A percentile compares a stretch with the other conserved stretches of the same genome.
Evolutionary conservation across 805 yeast genomes (phyloP).

Genomic region (Torulaspora maleeae): DNA sequence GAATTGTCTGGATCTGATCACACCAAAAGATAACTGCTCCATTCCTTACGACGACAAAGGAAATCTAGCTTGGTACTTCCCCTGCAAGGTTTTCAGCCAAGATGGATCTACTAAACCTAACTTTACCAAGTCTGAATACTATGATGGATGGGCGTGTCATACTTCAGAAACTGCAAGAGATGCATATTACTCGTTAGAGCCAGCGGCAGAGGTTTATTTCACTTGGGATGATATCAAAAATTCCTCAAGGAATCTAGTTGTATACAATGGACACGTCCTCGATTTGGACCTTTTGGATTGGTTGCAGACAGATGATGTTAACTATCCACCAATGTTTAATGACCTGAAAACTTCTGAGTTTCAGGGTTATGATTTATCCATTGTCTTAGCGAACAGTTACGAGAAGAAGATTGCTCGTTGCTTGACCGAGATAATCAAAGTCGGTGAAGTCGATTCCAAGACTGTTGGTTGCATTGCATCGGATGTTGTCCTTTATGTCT

Average conservation of each 20-base stretch:
- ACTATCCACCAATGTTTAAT: constrained; percentile 69
- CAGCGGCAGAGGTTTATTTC: constrained; percentile 72
- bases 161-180: constrained; percentile 66
- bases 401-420: constrained; percentile 76
- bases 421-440: constrained; percentile 76
- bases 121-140: constrained; percentile 50
- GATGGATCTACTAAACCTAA: constrained; percentile 72
- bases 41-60: constrained; percentile 64
- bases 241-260: constrained; percentile 70
- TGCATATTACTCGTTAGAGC: constrained; percentile 55
- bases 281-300: constrained; percentile 75
- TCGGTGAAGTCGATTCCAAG: constrained; percentile 83
- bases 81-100: constrained; percentile 66
- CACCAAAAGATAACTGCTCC: constrained; percentile 59
- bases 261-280: constrained; percentile 82
- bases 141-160: constrained; percentile 89
- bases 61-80: constrained; percentile 91
- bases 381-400: constrained; percentile 58
- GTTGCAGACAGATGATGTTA: constrained; percentile 63
- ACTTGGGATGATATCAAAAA: constrained; percentile 84
- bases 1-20: constrained; percentile 74
- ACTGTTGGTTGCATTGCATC: constrained; percentile 95
- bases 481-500: constrained; percentile 69
- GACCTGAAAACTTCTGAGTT: constrained; percentile 51
- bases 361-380: constrained; percentile 77